phyloP scores from a whole-genome alignment of 1,284 basidiomycete species.

The Leccinum ponderosum region DNA sequence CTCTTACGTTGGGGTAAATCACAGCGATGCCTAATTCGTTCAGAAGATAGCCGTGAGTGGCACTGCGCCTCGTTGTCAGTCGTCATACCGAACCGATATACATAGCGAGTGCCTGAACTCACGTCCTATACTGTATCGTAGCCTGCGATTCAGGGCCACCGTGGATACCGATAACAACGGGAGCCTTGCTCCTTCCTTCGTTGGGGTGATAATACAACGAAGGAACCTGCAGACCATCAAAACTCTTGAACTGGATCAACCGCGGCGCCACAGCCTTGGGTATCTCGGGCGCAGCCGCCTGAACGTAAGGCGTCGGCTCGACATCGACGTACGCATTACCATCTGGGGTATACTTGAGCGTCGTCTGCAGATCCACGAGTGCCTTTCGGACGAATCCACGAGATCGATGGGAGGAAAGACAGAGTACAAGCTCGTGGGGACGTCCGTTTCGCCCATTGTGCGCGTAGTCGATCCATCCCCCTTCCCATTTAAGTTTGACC shows the following conservation, averaged over 20 bases:
- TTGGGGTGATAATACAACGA: conserved; percentile 40
- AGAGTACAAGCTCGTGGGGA: conserved; percentile 32
- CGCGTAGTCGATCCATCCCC: conserved; percentile 27
- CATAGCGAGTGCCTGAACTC: conserved; percentile 4
- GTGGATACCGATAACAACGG: conserved; percentile 37
- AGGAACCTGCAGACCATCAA: conserved; percentile 38
- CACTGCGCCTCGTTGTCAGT: conserved; percentile 21
- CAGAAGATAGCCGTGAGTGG: conserved; percentile 37
- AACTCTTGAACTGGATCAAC: conserved; percentile 38
- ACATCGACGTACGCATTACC: conserved; percentile 26
- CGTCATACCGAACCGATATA: background rate
- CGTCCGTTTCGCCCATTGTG: conserved; percentile 32
- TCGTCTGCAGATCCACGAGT: conserved; percentile 19
- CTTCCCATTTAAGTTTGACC: conserved; percentile 34
- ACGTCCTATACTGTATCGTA: conserved; percentile 35
- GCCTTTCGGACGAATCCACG: conserved; percentile 30
- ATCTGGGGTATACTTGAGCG: conserved; percentile 9
- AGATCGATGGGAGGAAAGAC: conserved; percentile 31
- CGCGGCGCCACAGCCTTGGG: conserved; percentile 27
- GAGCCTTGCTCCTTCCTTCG: conserved; percentile 19
- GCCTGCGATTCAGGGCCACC: conserved; percentile 39
- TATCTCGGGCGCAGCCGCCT: conserved; percentile 30
- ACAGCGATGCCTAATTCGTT: conserved; percentile 38
- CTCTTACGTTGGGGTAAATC: conserved; percentile 41
- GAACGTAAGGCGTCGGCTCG: conserved; percentile 25